Percentiles rank a stretch among this genome's conserved stretches.
Conservation (phyloP, 441 rosid species). For the California macrophylla region DNA sequence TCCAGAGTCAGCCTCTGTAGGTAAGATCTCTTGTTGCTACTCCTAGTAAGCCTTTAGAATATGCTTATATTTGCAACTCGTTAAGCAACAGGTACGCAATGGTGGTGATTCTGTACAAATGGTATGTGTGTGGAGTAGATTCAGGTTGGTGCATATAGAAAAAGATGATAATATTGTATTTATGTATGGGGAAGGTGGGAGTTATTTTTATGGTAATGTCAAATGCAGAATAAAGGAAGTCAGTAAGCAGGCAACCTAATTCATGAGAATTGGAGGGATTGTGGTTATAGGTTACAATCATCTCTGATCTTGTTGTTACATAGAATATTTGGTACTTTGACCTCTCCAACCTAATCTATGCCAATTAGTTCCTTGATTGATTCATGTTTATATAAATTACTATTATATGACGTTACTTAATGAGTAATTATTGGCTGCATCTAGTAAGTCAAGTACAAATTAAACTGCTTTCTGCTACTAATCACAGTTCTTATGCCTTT, state of each 20-base stretch:
- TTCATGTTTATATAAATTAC: slow-evolving; percentile 10
- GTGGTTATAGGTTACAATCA: background rate
- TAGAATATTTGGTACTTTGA: background rate
- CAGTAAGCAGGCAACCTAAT: slow-evolving; percentile 25
- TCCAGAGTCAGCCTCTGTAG: background rate
- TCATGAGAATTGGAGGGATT: background rate
- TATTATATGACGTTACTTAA: background rate
- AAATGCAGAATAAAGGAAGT: slow-evolving; percentile 5
- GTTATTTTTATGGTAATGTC: background rate
- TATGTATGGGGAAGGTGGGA: background rate
- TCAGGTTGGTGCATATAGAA: no score
- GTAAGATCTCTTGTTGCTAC: background rate
- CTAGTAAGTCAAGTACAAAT: background rate
- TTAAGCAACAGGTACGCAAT: background rate
- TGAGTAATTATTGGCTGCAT: background rate
- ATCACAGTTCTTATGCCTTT: background rate
- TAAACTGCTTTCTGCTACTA: background rate
- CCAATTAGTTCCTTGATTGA: slow-evolving; percentile 20
- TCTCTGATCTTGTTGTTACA: slow-evolving; percentile 1
- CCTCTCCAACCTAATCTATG: slow-evolving; percentile 15
- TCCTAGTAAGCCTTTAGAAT: background rate
- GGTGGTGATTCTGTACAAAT: no score
- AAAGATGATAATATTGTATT: background rate
- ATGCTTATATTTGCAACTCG: background rate
- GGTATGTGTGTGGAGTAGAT: no score